Percentiles rank a stretch among this genome's conserved stretches.
Evolutionary conservation across 345 rosid species (phyloP).

Genomic region (Adansonia digitata): DNA sequence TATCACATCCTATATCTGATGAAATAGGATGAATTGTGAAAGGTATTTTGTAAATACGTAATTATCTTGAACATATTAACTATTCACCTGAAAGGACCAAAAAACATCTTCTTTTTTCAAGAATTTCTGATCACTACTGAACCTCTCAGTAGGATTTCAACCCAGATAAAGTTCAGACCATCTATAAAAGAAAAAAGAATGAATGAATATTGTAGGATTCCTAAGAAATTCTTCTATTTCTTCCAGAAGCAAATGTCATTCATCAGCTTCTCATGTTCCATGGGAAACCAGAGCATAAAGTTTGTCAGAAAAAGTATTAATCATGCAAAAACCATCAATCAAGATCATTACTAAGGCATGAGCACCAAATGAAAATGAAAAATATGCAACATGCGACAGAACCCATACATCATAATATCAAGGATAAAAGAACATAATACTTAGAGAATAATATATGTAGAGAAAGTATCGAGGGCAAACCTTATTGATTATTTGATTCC

Average conservation of each 20-base stretch:
- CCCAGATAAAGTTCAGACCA: not conserved
- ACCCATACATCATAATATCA: not conserved
- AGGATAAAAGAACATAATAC: not conserved
- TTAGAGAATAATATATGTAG: not conserved
- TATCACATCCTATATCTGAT: not conserved
- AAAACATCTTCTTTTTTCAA: no score
- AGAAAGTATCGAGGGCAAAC: slow-evolving; percentile 23
- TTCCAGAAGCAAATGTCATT: not conserved
- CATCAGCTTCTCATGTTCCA: not conserved
- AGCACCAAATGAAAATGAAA: slow-evolving; percentile 4
- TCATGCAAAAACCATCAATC: not conserved
- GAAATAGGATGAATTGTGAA: not conserved
- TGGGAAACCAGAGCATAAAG: not conserved
- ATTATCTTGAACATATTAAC: not conserved
- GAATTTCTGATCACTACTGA: no score
- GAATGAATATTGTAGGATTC: not conserved
- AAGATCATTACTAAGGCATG: not conserved
- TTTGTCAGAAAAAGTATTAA: not conserved
- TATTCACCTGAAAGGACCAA: no score
- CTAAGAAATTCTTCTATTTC: not conserved
- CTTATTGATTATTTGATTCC: slow-evolving; percentile 63
- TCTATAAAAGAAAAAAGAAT: not conserved
- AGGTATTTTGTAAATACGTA: not conserved
- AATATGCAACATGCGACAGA: not conserved
- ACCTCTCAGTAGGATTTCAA: not conserved